A percentile compares a stretch with the other conserved stretches of the same genome.
Evolutionary conservation across 176 grass and related monocot genomes (phyloP).

Genomic region (Triticum urartu): DNA sequence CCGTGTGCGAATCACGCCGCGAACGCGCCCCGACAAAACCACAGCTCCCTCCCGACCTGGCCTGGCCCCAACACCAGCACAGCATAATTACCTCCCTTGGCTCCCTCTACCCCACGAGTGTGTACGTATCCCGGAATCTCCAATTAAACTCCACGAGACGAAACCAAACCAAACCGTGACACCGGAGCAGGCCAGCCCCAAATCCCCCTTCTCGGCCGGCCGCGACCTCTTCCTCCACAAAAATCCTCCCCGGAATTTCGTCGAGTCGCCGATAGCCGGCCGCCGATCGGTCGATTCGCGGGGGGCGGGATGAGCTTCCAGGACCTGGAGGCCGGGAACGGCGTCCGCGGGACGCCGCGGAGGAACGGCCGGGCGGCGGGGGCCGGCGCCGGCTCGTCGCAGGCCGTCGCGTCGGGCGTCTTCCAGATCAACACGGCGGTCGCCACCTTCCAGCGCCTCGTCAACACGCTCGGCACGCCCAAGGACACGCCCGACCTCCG

Average conservation of each 20-base stretch:
- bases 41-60: neutral
- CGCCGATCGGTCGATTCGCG: conserved; percentile 1
- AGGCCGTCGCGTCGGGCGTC: conserved; percentile 76
- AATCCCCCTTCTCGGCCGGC: conserved; percentile 4
- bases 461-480: conserved; percentile 95
- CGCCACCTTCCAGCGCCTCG: conserved; percentile 81
- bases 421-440: conserved; percentile 97
- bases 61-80: neutral
- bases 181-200: neutral
- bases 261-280: neutral
- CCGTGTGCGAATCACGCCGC: neutral
- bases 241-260: neutral
- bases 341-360: conserved; percentile 35
- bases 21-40: neutral
- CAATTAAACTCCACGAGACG: conserved; percentile 14
- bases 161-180: neutral
- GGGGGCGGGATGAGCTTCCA: conserved; percentile 78
- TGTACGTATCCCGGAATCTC: conserved; percentile 22
- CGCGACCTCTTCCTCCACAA: neutral
- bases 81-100: neutral
- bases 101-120: neutral
- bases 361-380: neutral
- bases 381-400: conserved; percentile 42
- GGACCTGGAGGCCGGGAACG: conserved; percentile 82
- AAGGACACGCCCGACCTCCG: conserved; percentile 96